A percentile compares a stretch with the other conserved stretches of the same genome.
phyloP scores from a whole-genome alignment of 2,329 filamentous ascomycete species.

The Apiospora kogelbergensis region DNA sequence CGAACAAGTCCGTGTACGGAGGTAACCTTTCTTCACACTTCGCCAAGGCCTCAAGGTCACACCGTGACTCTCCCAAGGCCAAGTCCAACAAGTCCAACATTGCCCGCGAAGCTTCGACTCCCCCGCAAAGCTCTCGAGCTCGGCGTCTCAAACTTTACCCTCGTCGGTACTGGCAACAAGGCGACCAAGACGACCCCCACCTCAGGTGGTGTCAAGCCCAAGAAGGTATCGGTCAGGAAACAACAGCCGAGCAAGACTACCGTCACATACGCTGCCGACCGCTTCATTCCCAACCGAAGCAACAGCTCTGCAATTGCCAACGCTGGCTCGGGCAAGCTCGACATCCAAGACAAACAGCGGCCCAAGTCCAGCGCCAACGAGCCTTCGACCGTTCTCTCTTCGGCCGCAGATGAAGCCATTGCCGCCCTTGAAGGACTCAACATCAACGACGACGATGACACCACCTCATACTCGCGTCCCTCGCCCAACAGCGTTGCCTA shows the following conservation, averaged over 20 bases:
- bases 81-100: conserved; percentile 96
- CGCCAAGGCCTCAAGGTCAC: conserved; percentile 67
- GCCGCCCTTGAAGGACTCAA: conserved; percentile 78
- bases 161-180: conserved; percentile 74
- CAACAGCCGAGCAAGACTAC: conserved; percentile 69
- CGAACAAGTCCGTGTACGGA: conserved; percentile 73
- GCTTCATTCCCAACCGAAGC: conserved; percentile 92
- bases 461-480: conserved; percentile 69
- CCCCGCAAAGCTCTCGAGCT: conserved; percentile 84
- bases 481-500: conserved; percentile 89
- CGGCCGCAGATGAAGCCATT: conserved; percentile 76
- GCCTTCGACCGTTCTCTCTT: conserved; percentile 73
- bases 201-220: conserved; percentile 42
- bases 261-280: conserved; percentile 77
- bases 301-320: conserved; percentile 88
- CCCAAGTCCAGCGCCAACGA: conserved; percentile 71
- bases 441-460: conserved; percentile 69
- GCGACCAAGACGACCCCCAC: conserved; percentile 44
- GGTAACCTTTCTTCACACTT: conserved; percentile 80
- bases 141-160: conserved; percentile 87
- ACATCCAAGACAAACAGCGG: conserved; percentile 66
- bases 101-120: conserved; percentile 70
- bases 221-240: conserved; percentile 52
- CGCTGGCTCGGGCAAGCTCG: conserved; percentile 79
- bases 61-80: conserved; percentile 82